Conservation (phyloP, 805 yeast species). For the Saccharomycopsis sp. region DNA sequence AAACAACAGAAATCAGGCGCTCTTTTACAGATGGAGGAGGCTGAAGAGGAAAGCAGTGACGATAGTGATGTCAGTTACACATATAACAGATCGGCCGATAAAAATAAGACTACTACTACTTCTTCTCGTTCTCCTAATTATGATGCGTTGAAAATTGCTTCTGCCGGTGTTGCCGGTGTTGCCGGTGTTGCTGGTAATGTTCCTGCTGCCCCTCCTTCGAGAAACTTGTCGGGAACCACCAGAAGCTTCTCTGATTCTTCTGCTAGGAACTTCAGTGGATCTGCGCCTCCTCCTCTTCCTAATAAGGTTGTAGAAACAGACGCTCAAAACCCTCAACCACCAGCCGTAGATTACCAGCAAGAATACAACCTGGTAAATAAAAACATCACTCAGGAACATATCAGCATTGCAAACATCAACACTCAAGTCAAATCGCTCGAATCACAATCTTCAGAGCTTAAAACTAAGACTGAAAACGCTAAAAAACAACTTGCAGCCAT, state of each 20-base stretch:
- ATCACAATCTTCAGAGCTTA: conserved; percentile 62
- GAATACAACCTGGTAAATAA: conserved; percentile 46
- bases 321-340: conserved; percentile 18
- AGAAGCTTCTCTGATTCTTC: too few relatives aligned
- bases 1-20: conserved; percentile 29
- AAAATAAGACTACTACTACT: conserved; percentile 23
- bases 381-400: conserved; percentile 68
- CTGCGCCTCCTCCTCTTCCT: conserved; percentile 19
- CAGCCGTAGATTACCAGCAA: conserved; percentile 18
- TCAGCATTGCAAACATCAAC: conserved; percentile 80
- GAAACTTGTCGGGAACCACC: conserved; percentile 29
- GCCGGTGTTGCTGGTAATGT: conserved; percentile 26
- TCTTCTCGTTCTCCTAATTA: conserved; percentile 34
- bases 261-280: too few relatives aligned
- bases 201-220: conserved; percentile 24
- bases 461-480: conserved; percentile 66
- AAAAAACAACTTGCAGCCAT: conserved; percentile 71
- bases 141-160: conserved; percentile 44
- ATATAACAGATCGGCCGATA: conserved; percentile 22
- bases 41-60: conserved; percentile 34
- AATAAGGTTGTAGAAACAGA: conserved; percentile 16
- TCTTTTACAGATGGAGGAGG: conserved; percentile 31
- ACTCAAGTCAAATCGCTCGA: conserved; percentile 78
- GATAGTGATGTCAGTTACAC: conserved; percentile 16
- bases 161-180: too few relatives aligned